Evolutionary conservation across 495 filamentous ascomycete genomes (phyloP), one percentile per base, ranked within the genome.

Genomic region (Aspergillus haitiensis): DNA sequence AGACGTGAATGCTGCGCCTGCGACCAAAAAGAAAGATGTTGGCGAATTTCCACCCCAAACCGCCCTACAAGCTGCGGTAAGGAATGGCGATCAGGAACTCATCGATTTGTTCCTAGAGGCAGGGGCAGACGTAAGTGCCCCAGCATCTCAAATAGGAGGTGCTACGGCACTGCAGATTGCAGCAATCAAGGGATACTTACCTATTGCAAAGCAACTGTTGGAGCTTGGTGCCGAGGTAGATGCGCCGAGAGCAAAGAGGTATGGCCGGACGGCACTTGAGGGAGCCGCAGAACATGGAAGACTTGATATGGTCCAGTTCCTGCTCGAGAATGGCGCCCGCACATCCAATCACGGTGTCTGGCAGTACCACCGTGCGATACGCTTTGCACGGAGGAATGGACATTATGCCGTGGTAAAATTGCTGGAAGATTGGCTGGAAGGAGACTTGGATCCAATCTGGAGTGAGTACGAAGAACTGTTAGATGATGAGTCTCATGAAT

Each of bases 361-460:
- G 7, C 49, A 52, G 32, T 52, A 52, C 13, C 5, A 13, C 13
- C 27, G 49, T n/a, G 49, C 49, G 10, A 52, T 52, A n/a, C 6
- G n/a, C 4, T 36, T 52, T 34, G 49, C 49, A 4, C 0, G 36
- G 11, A 27, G n/a, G 31, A 52, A 52, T n/a, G 31, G 49, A 36
- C 49, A 35, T 80, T 15, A 69, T 61, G 52, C 82, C 81, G 33
- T 64, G 73, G 47, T 79, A 78, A 45, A 36, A 37, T 15, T 35
- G 31, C 1, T 47, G 34, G 67, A 65, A 59, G 45, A 68, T 27
- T 5, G 32, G 13, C 46, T 83, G 80, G 15, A 67, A 76, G 6
- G 73, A 21, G 15, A 58, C 53, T 27, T 72, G 55, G 48, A 80
- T 59, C 27, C 44, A 48, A 47, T 40, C 5, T 18, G 34, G 21